Evolutionary conservation across 805 yeast genomes (phyloP), one percentile per base, ranked within the genome.

Genomic region (Sugiyamaella qingdaonensis): DNA sequence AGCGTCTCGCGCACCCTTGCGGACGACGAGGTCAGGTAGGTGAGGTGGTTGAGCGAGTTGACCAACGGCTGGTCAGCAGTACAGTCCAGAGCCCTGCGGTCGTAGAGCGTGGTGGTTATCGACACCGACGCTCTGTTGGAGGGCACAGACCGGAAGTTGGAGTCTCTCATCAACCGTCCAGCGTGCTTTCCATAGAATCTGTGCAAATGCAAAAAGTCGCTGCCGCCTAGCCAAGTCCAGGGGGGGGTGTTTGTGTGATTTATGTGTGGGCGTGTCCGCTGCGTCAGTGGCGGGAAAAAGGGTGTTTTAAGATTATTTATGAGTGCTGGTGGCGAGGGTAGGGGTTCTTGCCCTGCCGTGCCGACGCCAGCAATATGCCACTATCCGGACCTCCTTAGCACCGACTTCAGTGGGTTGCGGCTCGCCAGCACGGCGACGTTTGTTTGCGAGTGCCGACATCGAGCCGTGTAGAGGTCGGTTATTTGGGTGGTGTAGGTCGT

Each of bases 91-190:
- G 98, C 97, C 48, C 98, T 73, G 54, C 98, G 73, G 70, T 92
- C 98, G 67, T 92, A 92, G 31, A 92, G 79, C 18, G 92, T 83
- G 27, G 96, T 81, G 7, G 96, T 85, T 56, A 92, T 89, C 27
- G 91, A 83, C 29, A 91, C 88, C n/a, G 96, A 90, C 2, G 99
- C 97, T 66, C 85, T 79, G 73, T 92, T 94, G 52, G 83, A 79
- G 48, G 84, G 70, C 48, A 89, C 80, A 19, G 91, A 84, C 64
- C 85, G 82, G 72, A 86, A 86, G 71, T 90, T 90, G 35, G 96
- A 82, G 64, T 90, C 96, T 70, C 97, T 82, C 99, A 90, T 91
- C 43, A 39, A 39, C 43, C 43, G 43, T 39, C 43, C 21, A 39
- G 43, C 24, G 11, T 21, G 24, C 14, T 14, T 3, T 39, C 24